Evolutionary conservation across 805 yeast genomes (phyloP), one percentile per base, ranked within the genome.

Genomic region (Pichia gijzeniarum): DNA sequence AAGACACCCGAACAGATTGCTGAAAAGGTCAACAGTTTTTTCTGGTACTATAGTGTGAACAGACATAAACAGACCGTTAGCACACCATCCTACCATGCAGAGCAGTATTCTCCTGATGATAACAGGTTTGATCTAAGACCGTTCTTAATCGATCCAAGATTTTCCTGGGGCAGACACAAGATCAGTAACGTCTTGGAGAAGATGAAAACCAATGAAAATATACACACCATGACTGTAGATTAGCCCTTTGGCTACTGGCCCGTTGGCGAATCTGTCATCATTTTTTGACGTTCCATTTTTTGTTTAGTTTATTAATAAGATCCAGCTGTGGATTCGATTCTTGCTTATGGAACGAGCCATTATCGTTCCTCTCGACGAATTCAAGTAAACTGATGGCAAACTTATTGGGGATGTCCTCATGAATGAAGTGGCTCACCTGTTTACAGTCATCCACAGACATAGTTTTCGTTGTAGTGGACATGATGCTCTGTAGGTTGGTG

Each of bases 71-170:
- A 87, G 80, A 93, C 99, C 1, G 90, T 91, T n/a, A 74, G 90
- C 62, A 93, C 99, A 0, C 99, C 99, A 13, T 77, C 95, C 32
- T 93, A 93, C 60, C 99, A 93, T 58, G 99, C 99, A 0, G 99
- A 93, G 63, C 95, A 87, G 58, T 93, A 93, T 61, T 90, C 98
- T 2, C 97, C 99, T 1, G 99, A 93, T 64, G 99, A 93, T 64
- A 93, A 93, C 62, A 74, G 99, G 57, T 93, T 85, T 64, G 99
- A 93, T 62, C 70, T 95, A 58, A 74, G 99, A 54, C 99, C 99
- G n/a, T 89, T 93, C 64, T 71, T 95, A 61, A 87, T 93, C 47
- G 80, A 86, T 55, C 97, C 98, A 25, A 70, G 86, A 51, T 93
- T 88, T 64, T 75, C 88, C 1, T 86, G 91, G 84, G 95, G 97